phyloP scores from a whole-genome alignment of 129 eudicot species.

The Tagetes erecta region DNA sequence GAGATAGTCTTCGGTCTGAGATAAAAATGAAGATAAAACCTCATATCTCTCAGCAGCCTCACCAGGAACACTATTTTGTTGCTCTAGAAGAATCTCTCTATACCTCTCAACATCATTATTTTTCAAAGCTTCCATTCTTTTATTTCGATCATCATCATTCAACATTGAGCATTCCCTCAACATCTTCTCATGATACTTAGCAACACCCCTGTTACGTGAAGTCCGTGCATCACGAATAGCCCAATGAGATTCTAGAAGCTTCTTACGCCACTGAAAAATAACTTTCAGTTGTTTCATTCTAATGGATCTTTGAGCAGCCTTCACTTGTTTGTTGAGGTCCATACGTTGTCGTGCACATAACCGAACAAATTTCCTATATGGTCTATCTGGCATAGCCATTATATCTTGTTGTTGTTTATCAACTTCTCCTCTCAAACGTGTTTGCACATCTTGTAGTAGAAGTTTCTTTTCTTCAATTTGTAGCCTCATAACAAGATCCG shows the following conservation, averaged over 20 bases:
- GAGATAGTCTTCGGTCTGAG: conserved; percentile 95
- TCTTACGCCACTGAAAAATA: conserved; percentile 96
- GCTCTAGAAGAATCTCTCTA: conserved; percentile 91
- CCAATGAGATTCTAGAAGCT: conserved; percentile 99
- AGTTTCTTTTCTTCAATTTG: conserved; percentile 92
- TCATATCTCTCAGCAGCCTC: conserved; percentile 98
- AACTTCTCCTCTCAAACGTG: conserved; percentile 79
- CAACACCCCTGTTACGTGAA: conserved; percentile 94
- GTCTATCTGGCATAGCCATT: conserved; percentile 98
- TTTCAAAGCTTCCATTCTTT: conserved; percentile 97
- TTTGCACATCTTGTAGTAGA: conserved; percentile 64
- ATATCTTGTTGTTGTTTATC: conserved; percentile 92
- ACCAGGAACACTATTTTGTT: conserved; percentile 80
- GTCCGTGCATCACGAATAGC: conserved; percentile 94
- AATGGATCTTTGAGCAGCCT: conserved; percentile 69
- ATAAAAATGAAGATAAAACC: conserved; percentile 88
- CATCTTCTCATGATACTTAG: conserved; percentile 94
- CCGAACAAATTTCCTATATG: conserved; percentile 84
- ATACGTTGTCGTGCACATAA: conserved; percentile 90
- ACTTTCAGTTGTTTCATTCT: conserved; percentile 87
- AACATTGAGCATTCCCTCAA: conserved; percentile 89
- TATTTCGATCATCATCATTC: conserved; percentile 84
- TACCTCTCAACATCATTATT: conserved; percentile 97
- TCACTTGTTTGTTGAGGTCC: conserved; percentile 81
- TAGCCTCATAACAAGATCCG: conserved; percentile 81